A percentile compares a stretch with the other conserved stretches of the same genome.
These are phyloP conservation scores for Pueraria montana DNA, from an alignment of 306 rosid genomes.

Conservation along the genomic window DNA sequence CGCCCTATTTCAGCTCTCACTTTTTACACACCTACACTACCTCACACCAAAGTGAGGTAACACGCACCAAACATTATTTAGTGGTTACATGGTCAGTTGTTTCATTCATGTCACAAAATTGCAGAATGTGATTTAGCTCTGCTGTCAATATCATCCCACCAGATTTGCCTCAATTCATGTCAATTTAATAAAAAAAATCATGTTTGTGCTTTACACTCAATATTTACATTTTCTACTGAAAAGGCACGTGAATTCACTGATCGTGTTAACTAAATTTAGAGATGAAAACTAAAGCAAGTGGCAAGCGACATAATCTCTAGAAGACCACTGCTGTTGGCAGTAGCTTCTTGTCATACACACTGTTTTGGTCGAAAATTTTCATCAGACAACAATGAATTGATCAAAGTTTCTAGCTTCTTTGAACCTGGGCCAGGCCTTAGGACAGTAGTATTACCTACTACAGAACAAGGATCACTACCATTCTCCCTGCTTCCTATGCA, in stretches of 20 bases:
- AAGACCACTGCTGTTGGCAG: constrained; percentile 16
- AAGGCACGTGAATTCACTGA: constrained; percentile 28
- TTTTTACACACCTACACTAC: background rate
- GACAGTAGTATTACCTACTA: constrained; percentile 59
- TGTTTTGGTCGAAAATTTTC: constrained; percentile 78
- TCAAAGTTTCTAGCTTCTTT: constrained; percentile 68
- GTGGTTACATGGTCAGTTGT: constrained; percentile 42
- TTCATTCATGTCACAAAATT: constrained; percentile 47
- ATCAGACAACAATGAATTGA: constrained; percentile 66
- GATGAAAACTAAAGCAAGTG: constrained; percentile 41
- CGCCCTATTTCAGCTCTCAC: background rate
- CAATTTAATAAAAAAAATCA: constrained; percentile 32
- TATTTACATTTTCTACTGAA: constrained; percentile 37
- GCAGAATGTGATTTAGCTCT: constrained; percentile 35
- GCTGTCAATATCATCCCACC: constrained; percentile 42
- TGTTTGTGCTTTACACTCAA: constrained; percentile 33
- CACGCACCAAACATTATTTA: constrained; percentile 10
- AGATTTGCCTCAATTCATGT: constrained; percentile 45
- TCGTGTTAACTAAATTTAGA: constrained; percentile 46
- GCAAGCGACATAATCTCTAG: background rate
- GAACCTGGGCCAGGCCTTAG: constrained; percentile 81
- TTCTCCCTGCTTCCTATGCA: constrained; percentile 78
- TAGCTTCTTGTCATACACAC: constrained; percentile 63
- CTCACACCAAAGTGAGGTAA: constrained; percentile 5
- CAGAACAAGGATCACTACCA: constrained; percentile 84